Evolutionary conservation across 1,284 basidiomycete species (phyloP).

Genomic region (Ceratobasidium theobromae): DNA sequence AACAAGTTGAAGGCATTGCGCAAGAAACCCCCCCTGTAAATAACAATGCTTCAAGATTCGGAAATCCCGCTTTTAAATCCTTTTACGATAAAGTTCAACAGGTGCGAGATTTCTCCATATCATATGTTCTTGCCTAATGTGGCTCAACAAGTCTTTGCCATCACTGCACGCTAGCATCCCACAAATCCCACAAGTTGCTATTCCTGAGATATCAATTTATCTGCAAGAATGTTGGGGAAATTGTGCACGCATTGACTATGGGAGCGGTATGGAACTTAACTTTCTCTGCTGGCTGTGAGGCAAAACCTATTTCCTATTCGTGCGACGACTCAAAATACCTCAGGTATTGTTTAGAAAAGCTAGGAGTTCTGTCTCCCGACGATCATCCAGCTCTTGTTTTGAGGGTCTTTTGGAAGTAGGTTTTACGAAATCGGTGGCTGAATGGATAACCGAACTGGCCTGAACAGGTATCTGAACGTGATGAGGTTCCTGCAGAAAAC

Average conservation of each 20-base stretch:
- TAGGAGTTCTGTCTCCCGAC: conserved; percentile 64
- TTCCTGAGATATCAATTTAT: conserved; percentile 74
- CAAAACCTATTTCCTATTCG: neutral
- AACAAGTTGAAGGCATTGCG: conserved; percentile 67
- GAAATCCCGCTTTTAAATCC: conserved; percentile 93
- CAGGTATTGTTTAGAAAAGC: conserved; percentile 79
- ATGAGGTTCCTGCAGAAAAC: conserved; percentile 91
- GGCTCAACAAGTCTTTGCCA: conserved; percentile 43
- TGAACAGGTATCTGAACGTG: conserved; percentile 74
- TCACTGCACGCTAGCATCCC: conserved; percentile 60
- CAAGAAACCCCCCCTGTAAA: conserved; percentile 80
- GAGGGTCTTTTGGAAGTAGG: conserved; percentile 86
- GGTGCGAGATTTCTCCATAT: conserved; percentile 48
- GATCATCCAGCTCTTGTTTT: conserved; percentile 82
- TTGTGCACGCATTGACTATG: conserved; percentile 91
- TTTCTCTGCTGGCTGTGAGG: conserved; percentile 95
- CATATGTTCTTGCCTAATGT: conserved; percentile 30
- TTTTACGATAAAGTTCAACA: conserved; percentile 84
- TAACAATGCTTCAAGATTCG: conserved; percentile 90
- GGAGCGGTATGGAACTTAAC: conserved; percentile 98
- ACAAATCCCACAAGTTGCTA: conserved; percentile 57
- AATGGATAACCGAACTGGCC: conserved; percentile 4
- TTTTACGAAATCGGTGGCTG: neutral
- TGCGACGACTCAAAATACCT: neutral
- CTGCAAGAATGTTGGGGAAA: conserved; percentile 92